Percentiles rank a stretch among this genome's conserved stretches.
Evolutionary conservation across 352 stramenopile genomes (phyloP).

Genomic region (Globisporangium okanoganense): DNA sequence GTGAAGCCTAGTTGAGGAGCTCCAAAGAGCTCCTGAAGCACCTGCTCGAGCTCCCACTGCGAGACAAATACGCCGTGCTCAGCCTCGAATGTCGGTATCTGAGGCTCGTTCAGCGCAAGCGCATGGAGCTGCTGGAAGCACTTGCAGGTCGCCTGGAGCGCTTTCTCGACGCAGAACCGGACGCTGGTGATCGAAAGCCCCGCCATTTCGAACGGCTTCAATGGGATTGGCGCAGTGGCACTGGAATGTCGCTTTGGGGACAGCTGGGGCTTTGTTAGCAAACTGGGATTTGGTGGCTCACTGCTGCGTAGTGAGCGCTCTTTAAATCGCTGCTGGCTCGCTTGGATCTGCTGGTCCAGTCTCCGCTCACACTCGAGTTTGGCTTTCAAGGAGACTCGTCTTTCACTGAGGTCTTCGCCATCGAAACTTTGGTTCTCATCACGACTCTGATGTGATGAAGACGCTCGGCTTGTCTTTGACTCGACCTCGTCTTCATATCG

Average conservation of each 20-base stretch:
- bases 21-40: constrained; percentile 37
- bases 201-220: constrained; percentile 31
- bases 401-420: background rate
- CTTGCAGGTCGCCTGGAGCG: constrained; percentile 35
- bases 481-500: constrained; percentile 42
- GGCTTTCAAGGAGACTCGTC: constrained; percentile 17
- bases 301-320: constrained; percentile 18
- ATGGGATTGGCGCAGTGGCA: background rate
- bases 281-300: background rate
- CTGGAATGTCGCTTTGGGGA: constrained; percentile 5
- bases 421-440: background rate
- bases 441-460: background rate
- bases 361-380: constrained; percentile 39
- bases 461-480: background rate
- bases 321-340: constrained; percentile 24
- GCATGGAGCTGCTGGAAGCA: constrained; percentile 41
- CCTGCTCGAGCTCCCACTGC: constrained; percentile 47
- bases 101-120: constrained; percentile 17
- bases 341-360: constrained; percentile 43
- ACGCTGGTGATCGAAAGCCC: constrained; percentile 46
- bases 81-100: background rate
- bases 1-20: background rate
- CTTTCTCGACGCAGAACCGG: constrained; percentile 51
- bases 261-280: constrained; percentile 7
- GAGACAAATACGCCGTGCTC: constrained; percentile 43